Evolutionary conservation across 163 green algal genomes (phyloP), one percentile per base, ranked within the genome.

Genomic region (Scenedesmus sp.): DNA sequence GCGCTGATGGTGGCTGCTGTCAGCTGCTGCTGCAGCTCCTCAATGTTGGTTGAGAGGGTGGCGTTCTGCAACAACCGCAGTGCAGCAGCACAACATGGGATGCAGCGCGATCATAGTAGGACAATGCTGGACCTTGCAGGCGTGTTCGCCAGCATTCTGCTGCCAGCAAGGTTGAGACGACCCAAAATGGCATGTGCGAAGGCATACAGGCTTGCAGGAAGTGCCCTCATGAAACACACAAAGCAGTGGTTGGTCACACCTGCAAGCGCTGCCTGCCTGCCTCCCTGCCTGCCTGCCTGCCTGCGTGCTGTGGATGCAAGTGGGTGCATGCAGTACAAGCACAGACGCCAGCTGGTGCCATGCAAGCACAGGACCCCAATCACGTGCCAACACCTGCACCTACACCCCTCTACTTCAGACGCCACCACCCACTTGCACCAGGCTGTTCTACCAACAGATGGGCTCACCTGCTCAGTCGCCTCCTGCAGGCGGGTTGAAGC

Each of bases 21-120:
- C 53, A 78, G 82, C 53, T 79, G 82, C 35, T 87, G 82, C 51
- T 53, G 82, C 82, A 78, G n/a, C 16, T 86, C 81, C 24, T 76
- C 65, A 40, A 76, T 40, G 30, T 18, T 40, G 65, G 65, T 18
- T 16, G 65, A 40, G 30, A 76, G 65, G 30, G 65, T 40, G 65
- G 65, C 65, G 9, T 76, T 37, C 65, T 76, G 65, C 65, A 76
- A 6, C 30, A 76, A 33, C 26, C 5, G 59, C 59, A 72, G 59
- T 68, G 15, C 15, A 68, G 56, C 56, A 68, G 13, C 46, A 56
- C 10, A 10, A 7, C 7, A 56, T 56, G 46, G 10, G 7, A 56
- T 56, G 46, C 46, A 56, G 46, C 46, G n/a, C n/a, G 49, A 56
- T 56, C 13, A 12, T 56, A 56, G 13, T 24, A 35, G 24, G 22